These are phyloP conservation scores for Rhodosporidiobolus odoratus DNA, from an alignment of 768 basidiomycete species.

Conservation along the genomic window DNA sequence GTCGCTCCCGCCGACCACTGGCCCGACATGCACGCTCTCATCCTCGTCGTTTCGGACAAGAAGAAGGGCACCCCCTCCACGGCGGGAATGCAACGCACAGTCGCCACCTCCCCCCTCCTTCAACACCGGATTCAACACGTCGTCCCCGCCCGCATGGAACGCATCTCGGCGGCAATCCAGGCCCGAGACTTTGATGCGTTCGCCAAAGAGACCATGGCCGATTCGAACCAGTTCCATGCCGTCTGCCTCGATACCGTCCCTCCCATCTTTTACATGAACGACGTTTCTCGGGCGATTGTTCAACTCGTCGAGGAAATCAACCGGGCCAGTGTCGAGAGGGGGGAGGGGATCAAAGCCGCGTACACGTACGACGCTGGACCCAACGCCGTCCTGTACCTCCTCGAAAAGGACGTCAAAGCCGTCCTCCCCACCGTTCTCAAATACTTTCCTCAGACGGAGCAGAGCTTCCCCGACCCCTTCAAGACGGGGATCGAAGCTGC, in stretches of 20 bases:
- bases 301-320: conserved; percentile 87
- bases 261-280: conserved; percentile 99
- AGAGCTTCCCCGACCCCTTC: conserved; percentile 65
- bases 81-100: conserved; percentile 94
- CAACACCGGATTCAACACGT: conserved; percentile 79
- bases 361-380: conserved; percentile 99
- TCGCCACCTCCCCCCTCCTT: conserved; percentile 81
- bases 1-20: conserved; percentile 80
- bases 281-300: conserved; percentile 90
- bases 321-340: conserved; percentile 61
- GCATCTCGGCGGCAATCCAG: conserved; percentile 72
- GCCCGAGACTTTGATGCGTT: conserved; percentile 78
- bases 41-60: conserved; percentile 90
- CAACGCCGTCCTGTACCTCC: conserved; percentile 93
- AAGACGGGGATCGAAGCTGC: neutral
- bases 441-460: conserved; percentile 72
- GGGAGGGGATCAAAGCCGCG: conserved; percentile 68
- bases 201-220: conserved; percentile 87
- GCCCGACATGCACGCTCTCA: conserved; percentile 93
- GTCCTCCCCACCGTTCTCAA: conserved; percentile 68
- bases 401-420: conserved; percentile 66
- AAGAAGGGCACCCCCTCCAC: conserved; percentile 96
- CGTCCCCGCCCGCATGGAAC: conserved; percentile 80
- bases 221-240: conserved; percentile 98
- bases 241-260: conserved; percentile 94